phyloP scores from a whole-genome alignment of 768 basidiomycete genomes.

The Cystofilobasidium bisporidii region DNA sequence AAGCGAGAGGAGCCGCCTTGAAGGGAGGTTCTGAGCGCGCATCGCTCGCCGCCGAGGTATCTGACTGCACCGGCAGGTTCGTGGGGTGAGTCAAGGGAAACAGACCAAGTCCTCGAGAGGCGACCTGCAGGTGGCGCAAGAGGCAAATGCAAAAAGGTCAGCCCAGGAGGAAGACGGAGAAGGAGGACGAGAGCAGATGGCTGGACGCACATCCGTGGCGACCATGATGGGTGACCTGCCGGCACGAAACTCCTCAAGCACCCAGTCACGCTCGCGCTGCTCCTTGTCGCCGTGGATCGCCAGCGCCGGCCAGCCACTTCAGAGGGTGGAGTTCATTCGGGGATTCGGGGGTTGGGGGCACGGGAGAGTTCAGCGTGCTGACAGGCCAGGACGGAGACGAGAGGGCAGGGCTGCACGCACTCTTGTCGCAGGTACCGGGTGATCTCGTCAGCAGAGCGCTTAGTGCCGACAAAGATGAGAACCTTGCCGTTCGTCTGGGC shows the following conservation, averaged over 20 bases:
- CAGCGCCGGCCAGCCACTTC: constrained; percentile 86
- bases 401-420: not conserved
- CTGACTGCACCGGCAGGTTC: too few relatives aligned
- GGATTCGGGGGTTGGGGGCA: too few relatives aligned
- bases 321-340: not conserved
- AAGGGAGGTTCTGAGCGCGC: too few relatives aligned
- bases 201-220: constrained; percentile 62
- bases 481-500: constrained; percentile 95
- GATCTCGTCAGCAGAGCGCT: constrained; percentile 86
- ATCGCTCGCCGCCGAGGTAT: not conserved
- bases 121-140: too few relatives aligned
- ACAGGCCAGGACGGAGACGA: not conserved
- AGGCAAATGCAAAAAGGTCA: too few relatives aligned
- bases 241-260: constrained; percentile 92
- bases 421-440: constrained; percentile 88
- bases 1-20: too few relatives aligned
- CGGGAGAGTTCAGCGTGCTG: too few relatives aligned
- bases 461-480: constrained; percentile 97
- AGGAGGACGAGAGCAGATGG: not conserved
- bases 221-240: constrained; percentile 95
- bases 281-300: constrained; percentile 99
- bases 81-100: constrained; percentile 39
- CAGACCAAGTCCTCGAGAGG: constrained; percentile 98
- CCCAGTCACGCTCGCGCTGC: constrained; percentile 99
- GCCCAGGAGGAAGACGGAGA: too few relatives aligned